These are phyloP conservation scores for Glycine soja DNA, from an alignment of 306 rosid genomes.

Conservation along the genomic window DNA sequence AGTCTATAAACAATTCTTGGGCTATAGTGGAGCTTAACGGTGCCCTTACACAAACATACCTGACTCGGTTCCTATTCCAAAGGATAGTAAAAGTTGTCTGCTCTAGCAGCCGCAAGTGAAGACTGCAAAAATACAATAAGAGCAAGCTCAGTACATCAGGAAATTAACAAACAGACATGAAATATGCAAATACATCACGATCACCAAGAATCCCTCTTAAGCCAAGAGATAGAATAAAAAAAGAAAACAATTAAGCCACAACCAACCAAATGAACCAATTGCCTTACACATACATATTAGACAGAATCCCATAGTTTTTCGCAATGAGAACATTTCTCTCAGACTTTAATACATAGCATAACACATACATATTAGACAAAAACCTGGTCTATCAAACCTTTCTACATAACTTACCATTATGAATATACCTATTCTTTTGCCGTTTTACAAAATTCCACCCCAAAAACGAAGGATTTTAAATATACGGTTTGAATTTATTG, in stretches of 20 bases:
- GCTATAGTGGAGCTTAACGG: neutral
- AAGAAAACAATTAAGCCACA: neutral
- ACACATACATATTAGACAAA: slow-evolving; percentile 4
- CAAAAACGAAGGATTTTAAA: neutral
- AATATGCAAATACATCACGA: slow-evolving; percentile 18
- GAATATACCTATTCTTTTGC: neutral
- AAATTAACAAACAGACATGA: slow-evolving; percentile 28
- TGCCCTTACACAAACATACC: slow-evolving; percentile 48
- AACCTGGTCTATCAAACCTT: neutral
- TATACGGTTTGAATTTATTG: neutral
- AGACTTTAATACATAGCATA: neutral
- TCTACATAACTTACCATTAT: neutral
- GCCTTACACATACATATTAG: neutral
- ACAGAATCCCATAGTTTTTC: slow-evolving; percentile 4
- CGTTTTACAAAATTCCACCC: neutral
- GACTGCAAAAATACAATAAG: slow-evolving; percentile 53
- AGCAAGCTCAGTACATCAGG: too few relatives aligned
- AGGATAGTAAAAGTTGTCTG: slow-evolving; percentile 90
- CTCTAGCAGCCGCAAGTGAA: slow-evolving; percentile 91
- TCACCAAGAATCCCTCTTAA: neutral
- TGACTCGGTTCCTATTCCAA: slow-evolving; percentile 92
- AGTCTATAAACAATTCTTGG: slow-evolving; percentile 7
- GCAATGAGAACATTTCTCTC: neutral
- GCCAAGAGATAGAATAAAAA: neutral
- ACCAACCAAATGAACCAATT: neutral